These are phyloP conservation scores for Neurospora africana DNA, from an alignment of 495 filamentous ascomycete genomes.

Conservation along the genomic window DNA sequence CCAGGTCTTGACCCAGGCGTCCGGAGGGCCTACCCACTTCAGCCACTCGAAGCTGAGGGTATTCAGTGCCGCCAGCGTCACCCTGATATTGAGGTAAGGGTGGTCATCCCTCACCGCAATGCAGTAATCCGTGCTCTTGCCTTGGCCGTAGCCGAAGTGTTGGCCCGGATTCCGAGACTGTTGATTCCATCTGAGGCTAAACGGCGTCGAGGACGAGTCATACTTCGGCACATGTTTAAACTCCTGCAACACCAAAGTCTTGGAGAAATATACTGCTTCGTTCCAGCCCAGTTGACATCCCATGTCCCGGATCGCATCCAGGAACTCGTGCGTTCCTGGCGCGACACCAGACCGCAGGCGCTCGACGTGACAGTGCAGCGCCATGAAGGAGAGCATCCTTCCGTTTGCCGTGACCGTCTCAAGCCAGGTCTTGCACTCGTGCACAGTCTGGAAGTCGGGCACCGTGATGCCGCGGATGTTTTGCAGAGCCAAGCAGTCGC, in stretches of 20 bases:
- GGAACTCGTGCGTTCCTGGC: background rate
- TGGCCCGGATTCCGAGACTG: background rate
- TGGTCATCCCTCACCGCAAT: background rate
- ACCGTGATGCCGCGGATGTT: background rate
- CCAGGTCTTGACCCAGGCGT: background rate
- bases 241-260: background rate
- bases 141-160: background rate
- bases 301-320: background rate
- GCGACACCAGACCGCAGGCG: background rate
- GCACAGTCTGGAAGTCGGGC: background rate
- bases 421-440: background rate
- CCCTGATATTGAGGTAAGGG: background rate
- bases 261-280: background rate
- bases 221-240: background rate
- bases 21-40: background rate
- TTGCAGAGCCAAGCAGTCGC: background rate
- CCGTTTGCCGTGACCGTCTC: background rate
- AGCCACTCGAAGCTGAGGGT: background rate
- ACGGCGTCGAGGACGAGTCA: background rate
- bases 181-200: background rate
- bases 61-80: constrained; percentile 1
- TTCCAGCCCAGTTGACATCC: background rate
- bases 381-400: background rate
- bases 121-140: background rate
- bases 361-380: background rate